These are phyloP conservation scores for Rhizophagus prolifer DNA, from an alignment of 192 early-diverging fungal genomes.

Conservation along the genomic window DNA sequence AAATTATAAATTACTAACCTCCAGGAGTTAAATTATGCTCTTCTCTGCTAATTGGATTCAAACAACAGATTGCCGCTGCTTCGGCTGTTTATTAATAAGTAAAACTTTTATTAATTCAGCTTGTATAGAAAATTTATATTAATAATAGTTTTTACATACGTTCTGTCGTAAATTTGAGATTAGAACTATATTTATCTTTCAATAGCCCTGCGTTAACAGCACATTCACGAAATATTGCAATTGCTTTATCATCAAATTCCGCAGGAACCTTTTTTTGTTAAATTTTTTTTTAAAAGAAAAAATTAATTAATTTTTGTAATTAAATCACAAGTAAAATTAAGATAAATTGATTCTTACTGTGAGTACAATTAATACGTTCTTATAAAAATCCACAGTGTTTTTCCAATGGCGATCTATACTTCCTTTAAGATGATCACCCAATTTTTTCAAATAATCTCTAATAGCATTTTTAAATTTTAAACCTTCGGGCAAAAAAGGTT, in stretches of 20 bases:
- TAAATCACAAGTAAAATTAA: no score
- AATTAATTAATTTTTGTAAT: not conserved
- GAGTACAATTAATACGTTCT: not conserved
- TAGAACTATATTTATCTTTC: not conserved
- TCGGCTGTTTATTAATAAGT: slow-evolving; percentile 5
- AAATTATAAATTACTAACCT: not conserved
- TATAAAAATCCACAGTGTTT: not conserved
- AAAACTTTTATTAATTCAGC: not conserved
- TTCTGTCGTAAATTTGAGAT: slow-evolving; percentile 1
- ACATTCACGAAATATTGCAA: slow-evolving; percentile 11
- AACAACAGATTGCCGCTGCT: slow-evolving; percentile 25
- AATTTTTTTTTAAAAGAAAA: no score
- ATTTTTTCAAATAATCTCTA: slow-evolving; percentile 7
- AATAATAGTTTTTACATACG: not conserved
- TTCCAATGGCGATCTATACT: not conserved
- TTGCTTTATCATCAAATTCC: not conserved
- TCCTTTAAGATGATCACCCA: not conserved
- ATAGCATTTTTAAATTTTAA: slow-evolving; percentile 1
- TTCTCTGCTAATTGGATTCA: not conserved
- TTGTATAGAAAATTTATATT: not conserved
- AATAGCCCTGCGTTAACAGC: not conserved
- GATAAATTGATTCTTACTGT: not conserved
- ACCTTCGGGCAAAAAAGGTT: no score
- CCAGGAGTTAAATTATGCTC: not conserved
- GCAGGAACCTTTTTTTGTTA: not conserved